A percentile compares a stretch with the other conserved stretches of the same genome.
phyloP scores from a whole-genome alignment of 805 yeast species.

The Zygosaccharomyces kombuchaensis region DNA sequence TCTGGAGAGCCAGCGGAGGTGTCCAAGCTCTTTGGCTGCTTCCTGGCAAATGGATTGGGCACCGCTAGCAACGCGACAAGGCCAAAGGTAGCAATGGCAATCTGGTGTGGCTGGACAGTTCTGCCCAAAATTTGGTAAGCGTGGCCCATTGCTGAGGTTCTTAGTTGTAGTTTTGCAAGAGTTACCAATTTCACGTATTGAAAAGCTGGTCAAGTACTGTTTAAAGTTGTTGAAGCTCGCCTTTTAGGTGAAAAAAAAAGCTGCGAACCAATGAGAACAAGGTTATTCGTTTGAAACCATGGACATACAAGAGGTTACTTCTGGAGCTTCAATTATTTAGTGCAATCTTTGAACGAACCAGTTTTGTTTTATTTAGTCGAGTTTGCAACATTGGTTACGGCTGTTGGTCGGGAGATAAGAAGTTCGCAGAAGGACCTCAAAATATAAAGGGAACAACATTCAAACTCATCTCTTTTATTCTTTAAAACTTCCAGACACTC shows the following conservation, averaged over 20 bases:
- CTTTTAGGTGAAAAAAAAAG: conserved; percentile 1
- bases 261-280: conserved; percentile 3
- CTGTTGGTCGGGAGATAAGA: conserved; percentile 3
- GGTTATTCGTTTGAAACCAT: neutral
- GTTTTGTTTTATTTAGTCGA: neutral
- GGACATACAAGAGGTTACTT: neutral
- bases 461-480: no score
- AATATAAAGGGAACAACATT: neutral
- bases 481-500: neutral
- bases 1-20: conserved; percentile 77
- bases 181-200: neutral
- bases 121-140: conserved; percentile 83
- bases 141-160: conserved; percentile 56
- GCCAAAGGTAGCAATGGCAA: conserved; percentile 79
- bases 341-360: neutral
- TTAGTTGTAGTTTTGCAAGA: neutral
- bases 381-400: neutral
- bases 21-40: conserved; percentile 58
- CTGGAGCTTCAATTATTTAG: neutral
- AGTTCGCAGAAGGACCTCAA: neutral
- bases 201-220: neutral
- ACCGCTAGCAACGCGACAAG: conserved; percentile 55
- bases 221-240: conserved; percentile 1
- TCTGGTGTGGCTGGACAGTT: conserved; percentile 76
- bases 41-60: conserved; percentile 64